phyloP scores from a whole-genome alignment of 2,329 filamentous ascomycete genomes.

The Trichoderma sp. region DNA sequence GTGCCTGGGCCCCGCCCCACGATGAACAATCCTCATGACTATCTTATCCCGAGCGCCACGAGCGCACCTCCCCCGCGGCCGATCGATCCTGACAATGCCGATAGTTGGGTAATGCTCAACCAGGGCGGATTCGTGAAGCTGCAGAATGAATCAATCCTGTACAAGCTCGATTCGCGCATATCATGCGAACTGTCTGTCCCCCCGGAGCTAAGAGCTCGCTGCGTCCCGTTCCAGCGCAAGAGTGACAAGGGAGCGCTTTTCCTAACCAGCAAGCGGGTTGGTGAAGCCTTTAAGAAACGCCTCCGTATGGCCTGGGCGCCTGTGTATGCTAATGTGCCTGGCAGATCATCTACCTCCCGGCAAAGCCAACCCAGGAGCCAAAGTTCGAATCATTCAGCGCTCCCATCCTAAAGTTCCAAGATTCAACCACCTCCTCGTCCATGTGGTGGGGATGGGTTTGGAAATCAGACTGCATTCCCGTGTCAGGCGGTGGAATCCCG shows the following conservation, averaged over 20 bases:
- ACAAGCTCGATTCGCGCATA: slow-evolving; percentile 76
- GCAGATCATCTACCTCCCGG: slow-evolving; percentile 79
- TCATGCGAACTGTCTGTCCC: slow-evolving; percentile 71
- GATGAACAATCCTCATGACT: slow-evolving; percentile 44
- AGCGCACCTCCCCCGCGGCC: slow-evolving; percentile 34
- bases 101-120: slow-evolving; percentile 88
- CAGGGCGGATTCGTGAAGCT: slow-evolving; percentile 78
- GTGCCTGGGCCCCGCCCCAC: slow-evolving; percentile 34
- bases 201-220: slow-evolving; percentile 58
- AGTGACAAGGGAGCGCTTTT: slow-evolving; percentile 74
- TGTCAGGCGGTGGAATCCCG: slow-evolving; percentile 80
- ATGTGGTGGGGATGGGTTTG: slow-evolving; percentile 95
- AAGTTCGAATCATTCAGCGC: slow-evolving; percentile 82
- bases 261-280: slow-evolving; percentile 81
- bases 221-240: slow-evolving; percentile 64
- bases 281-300: slow-evolving; percentile 29
- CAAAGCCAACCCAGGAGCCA: slow-evolving; percentile 58
- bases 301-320: background rate
- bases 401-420: slow-evolving; percentile 82
- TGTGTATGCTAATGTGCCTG: background rate
- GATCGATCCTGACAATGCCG: slow-evolving; percentile 53
- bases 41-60: slow-evolving; percentile 39
- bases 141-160: slow-evolving; percentile 77
- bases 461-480: slow-evolving; percentile 76
- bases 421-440: slow-evolving; percentile 74